A percentile compares a stretch with the other conserved stretches of the same genome.
Evolutionary conservation across 2,329 filamentous ascomycete genomes (phyloP).

Genomic region (Arthrobotrys sphaeroides): DNA sequence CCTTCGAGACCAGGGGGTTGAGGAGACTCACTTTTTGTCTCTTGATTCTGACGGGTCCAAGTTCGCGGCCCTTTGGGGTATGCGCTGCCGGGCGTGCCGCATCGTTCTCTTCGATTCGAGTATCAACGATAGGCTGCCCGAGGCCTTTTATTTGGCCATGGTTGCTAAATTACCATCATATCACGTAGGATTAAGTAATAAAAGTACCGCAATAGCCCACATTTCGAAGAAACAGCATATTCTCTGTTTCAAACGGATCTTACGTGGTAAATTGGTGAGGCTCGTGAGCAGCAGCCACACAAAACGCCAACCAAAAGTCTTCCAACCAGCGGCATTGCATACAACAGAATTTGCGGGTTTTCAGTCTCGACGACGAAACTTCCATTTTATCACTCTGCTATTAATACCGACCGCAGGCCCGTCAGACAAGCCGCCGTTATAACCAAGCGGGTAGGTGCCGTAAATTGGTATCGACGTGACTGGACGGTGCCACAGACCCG

Average conservation of each 20-base stretch:
- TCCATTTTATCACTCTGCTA: background rate
- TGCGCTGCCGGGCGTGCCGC: slow-evolving; percentile 50
- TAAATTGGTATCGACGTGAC: background rate
- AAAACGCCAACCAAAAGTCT: slow-evolving; percentile 17
- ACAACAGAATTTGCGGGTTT: background rate
- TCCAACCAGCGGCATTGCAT: slow-evolving; percentile 3
- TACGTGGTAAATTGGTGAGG: slow-evolving; percentile 21
- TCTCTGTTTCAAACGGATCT: background rate
- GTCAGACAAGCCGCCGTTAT: slow-evolving; percentile 11
- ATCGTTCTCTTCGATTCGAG: slow-evolving; percentile 21
- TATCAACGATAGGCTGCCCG: slow-evolving; percentile 7
- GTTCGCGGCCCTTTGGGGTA: slow-evolving; percentile 27
- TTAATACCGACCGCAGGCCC: background rate
- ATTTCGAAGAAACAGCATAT: slow-evolving; percentile 1
- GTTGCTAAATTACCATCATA: slow-evolving; percentile 23
- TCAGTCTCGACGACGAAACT: background rate
- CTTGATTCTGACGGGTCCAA: slow-evolving; percentile 32
- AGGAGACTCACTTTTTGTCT: slow-evolving; percentile 26
- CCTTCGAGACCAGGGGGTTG: slow-evolving; percentile 1
- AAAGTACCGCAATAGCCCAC: background rate
- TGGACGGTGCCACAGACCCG: background rate
- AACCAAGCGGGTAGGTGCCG: background rate
- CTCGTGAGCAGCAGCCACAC: slow-evolving; percentile 23
- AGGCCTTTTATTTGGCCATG: background rate
- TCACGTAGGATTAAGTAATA: slow-evolving; percentile 35